Conservation (phyloP, 164 flowering plant species). For the Buxus sempervirens region DNA sequence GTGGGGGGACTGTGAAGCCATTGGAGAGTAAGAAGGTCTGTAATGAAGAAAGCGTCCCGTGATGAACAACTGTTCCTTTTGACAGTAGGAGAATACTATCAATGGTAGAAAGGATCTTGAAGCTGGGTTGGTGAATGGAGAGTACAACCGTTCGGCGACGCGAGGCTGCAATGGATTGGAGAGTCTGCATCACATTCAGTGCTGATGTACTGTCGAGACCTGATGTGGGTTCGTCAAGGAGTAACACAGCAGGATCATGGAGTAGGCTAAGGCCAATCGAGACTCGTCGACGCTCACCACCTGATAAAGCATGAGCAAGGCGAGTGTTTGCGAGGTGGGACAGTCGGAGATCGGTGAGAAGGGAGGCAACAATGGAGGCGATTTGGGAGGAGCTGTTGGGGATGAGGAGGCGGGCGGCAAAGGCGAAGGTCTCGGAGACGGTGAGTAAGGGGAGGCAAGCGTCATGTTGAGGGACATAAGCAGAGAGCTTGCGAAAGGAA, state of each 20-base stretch:
- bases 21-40: constrained; percentile 38
- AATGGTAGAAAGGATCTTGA: constrained; percentile 68
- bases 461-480: constrained; percentile 90
- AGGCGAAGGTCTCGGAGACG: constrained; percentile 73
- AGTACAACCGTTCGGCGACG: constrained; percentile 63
- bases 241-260: constrained; percentile 74
- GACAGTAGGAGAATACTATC: constrained; percentile 60
- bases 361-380: constrained; percentile 32
- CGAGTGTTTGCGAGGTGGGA: constrained; percentile 52
- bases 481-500: constrained; percentile 70
- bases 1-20: constrained; percentile 78
- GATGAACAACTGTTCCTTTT: constrained; percentile 74
- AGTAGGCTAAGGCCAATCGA: constrained; percentile 91
- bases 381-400: constrained; percentile 32
- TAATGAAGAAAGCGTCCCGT: constrained; percentile 62
- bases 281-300: constrained; percentile 83
- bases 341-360: constrained; percentile 63
- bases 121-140: constrained; percentile 95
- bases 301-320: constrained; percentile 60
- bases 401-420: constrained; percentile 63
- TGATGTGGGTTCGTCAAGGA: constrained; percentile 95
- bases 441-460: constrained; percentile 71
- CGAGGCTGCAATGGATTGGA: constrained; percentile 44
- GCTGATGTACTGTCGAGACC: constrained; percentile 91
- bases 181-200: constrained; percentile 63